Conservation (phyloP, 2,329 filamentous ascomycete genomes). For the Calonectria ilicicola region DNA sequence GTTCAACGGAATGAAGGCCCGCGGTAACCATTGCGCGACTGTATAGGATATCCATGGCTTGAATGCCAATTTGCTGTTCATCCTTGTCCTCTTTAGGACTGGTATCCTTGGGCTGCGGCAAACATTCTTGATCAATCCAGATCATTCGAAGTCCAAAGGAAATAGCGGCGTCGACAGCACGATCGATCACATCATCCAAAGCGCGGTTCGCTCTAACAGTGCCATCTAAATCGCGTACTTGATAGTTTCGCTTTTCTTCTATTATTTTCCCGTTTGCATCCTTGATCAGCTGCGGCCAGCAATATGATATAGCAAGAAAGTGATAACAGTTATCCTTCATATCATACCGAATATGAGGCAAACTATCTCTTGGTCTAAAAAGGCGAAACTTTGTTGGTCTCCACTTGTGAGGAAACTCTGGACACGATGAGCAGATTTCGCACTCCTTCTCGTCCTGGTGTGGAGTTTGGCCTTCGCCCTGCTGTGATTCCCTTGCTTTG, state of each 20-base stretch:
- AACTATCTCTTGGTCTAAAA: neutral
- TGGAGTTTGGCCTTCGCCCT: no score
- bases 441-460: neutral
- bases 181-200: neutral
- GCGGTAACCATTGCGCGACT: neutral
- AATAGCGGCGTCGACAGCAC: neutral
- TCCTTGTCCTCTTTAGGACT: neutral
- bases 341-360: neutral
- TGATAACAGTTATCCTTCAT: neutral
- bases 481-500: neutral
- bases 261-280: no score
- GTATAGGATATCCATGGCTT: conserved; percentile 19
- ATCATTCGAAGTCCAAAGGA: conserved; percentile 3
- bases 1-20: neutral
- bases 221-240: neutral
- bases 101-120: neutral
- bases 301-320: neutral
- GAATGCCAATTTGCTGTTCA: neutral
- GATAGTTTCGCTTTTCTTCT: neutral
- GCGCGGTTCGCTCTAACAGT: neutral
- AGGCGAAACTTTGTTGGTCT: neutral
- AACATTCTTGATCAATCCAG: conserved; percentile 17
- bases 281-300: no score
- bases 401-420: neutral
- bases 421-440: neutral